A percentile compares a stretch with the other conserved stretches of the same genome.
These are phyloP conservation scores for Colletotrichum salicis DNA, from an alignment of 2,329 filamentous ascomycete genomes.

Conservation along the genomic window DNA sequence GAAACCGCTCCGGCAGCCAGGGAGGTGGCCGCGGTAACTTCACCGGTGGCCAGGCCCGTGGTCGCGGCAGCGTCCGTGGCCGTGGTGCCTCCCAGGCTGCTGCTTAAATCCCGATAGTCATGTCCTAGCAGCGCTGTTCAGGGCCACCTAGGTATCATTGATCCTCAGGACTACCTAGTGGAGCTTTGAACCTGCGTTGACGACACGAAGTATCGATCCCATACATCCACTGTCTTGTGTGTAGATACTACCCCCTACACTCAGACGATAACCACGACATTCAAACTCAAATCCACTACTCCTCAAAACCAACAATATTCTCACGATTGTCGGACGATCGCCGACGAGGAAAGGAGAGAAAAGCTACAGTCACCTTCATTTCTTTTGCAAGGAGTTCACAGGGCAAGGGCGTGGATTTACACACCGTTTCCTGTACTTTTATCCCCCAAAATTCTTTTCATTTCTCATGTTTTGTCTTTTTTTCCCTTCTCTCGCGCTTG, in stretches of 20 bases:
- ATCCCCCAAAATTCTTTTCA: slow-evolving; percentile 2
- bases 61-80: slow-evolving; percentile 74
- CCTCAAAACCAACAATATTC: slow-evolving; percentile 3
- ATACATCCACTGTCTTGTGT: not conserved
- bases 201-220: not conserved
- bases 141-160: no score
- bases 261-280: not conserved
- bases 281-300: not conserved
- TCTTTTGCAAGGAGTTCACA: slow-evolving; percentile 28
- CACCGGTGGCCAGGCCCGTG: slow-evolving; percentile 70
- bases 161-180: not conserved
- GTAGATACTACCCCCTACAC: not conserved
- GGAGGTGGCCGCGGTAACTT: slow-evolving; percentile 73
- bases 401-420: slow-evolving; percentile 29
- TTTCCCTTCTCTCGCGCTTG: not conserved
- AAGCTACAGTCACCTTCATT: slow-evolving; percentile 18
- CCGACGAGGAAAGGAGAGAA: slow-evolving; percentile 20
- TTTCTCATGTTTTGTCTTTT: slow-evolving; percentile 22
- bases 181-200: not conserved
- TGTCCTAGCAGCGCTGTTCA: not conserved
- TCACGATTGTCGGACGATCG: slow-evolving; percentile 16
- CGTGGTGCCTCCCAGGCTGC: slow-evolving; percentile 68
- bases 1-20: slow-evolving; percentile 64
- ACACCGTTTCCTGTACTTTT: slow-evolving; percentile 32
- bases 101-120: slow-evolving; percentile 3